Conservation (phyloP, 352 stramenopile species). For the Globisporangium recalcitrans region DNA sequence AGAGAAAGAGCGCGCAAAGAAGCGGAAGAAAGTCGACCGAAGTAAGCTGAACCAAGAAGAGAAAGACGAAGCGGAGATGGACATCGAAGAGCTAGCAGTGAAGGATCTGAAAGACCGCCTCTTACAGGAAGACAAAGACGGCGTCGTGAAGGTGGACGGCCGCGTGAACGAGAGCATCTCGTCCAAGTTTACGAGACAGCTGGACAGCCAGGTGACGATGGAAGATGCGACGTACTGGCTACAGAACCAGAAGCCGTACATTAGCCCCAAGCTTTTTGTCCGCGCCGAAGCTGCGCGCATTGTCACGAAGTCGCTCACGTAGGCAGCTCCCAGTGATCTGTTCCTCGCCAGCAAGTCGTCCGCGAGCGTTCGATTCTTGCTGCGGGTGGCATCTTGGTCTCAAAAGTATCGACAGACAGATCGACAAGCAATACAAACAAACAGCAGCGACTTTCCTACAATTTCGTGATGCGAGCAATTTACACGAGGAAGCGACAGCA, state of each 20-base stretch:
- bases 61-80: constrained; percentile 83
- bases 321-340: background rate
- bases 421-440: background rate
- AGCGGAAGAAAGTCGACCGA: constrained; percentile 83
- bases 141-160: constrained; percentile 62
- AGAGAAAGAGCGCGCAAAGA: constrained; percentile 79
- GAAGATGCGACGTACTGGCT: constrained; percentile 82
- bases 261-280: constrained; percentile 80
- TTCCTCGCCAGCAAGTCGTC: background rate
- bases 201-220: constrained; percentile 75
- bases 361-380: background rate
- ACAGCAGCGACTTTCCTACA: background rate
- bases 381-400: background rate
- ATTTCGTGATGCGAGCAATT: background rate
- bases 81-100: constrained; percentile 73
- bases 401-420: too few species aligned
- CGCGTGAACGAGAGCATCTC: constrained; percentile 82
- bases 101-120: constrained; percentile 83
- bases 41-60: constrained; percentile 75
- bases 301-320: constrained; percentile 74
- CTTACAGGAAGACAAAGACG: constrained; percentile 70
- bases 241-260: constrained; percentile 78
- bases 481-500: background rate
- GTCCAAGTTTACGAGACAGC: constrained; percentile 36
- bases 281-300: constrained; percentile 75